Base-by-base conservation (phyloP, 345 rosid species). In the Camelina laxa region DNA sequence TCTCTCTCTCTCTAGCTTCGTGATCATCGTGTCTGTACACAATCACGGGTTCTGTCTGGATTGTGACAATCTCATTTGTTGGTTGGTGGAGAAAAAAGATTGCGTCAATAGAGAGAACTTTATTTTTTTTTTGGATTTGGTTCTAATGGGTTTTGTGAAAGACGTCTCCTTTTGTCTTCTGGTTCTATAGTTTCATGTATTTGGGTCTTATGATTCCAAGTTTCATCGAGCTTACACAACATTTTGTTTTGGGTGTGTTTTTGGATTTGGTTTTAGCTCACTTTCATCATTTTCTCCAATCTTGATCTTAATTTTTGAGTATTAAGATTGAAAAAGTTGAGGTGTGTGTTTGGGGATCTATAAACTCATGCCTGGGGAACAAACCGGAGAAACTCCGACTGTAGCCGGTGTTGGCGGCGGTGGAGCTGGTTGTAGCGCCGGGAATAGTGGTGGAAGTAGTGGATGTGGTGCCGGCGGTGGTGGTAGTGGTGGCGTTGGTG, bases 341-440 rank as follows among this genome's bases (percentile, higher is more conserved):
- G 84, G 82, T 76, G 47, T 54, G 57, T 15, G 41, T 33, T 7
- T 44, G 50, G 62, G 61, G 58, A 74, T 45, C 56, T 72, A 38
- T 72, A 24, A 31, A 72, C 72, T 48, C 62, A 84, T 89, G 83
- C 87, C 92, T 79, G 89, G 80, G 2, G 97, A 91, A 65, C 93
- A 85, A 60, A 82, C 86, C 67, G 87, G 84, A 49, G 96, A 85
- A 67, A 79, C 91, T 35, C 81, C 84, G 45, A 72, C 65, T 11
- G 53, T 53, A 0, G 80, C 89, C 53, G 57, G 76, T 11, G 76
- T 60, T 65, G 73, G 78, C 22, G 81, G 80, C 49, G 77, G 80
- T 0, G 77, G 80, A 6, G 72, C 68, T 55, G 80, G 79, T 58
- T 69, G 72, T 19, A 93, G 76, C 54, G 76, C 70, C 13, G 72